Evolutionary conservation across 2,329 filamentous ascomycete species (phyloP), one percentile per base, ranked within the genome.

Genomic region (Colletotrichum limetticola): DNA sequence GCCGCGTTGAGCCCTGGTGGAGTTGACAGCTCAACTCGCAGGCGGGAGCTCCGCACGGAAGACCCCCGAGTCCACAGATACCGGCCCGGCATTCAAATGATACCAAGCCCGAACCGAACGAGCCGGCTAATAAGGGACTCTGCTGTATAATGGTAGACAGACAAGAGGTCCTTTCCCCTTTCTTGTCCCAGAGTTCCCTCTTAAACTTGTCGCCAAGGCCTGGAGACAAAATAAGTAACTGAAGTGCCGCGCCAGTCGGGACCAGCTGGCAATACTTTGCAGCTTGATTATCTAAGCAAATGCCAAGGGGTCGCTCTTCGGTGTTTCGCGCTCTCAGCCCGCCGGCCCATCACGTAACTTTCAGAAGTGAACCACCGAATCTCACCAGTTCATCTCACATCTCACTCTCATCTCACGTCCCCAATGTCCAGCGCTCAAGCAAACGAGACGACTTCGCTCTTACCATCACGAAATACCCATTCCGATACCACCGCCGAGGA

Each of bases 241-340:
- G 8, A 8, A 32, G 3, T 35, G 11, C 11, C 5, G 32, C 4
- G 32, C 32, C 32, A 9, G 32, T 24, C 19, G 32, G 19, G 11
- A 12, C n/a, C 56, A 58, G 56, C 30, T 58, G 56, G 30, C 19
- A 7, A 8, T 19, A 5, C 6, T 19, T 2, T n/a, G 6, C 5
- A 32, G 4, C 6, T 26, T 35, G 59, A 49, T 69, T 69, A 69
- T 42, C 57, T 69, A 56, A 69, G 67, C 60, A 49, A 49, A n/a
- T 22, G 16, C 8, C 16, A 42, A 19, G 14, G 32, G 11, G 57
- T 22, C 42, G 30, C 26, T 37, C 11, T 22, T 19, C 32, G 35
- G 60, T 35, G 52, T 11, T 28, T 58, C 42, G 64, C 46, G 49
- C n/a, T 26, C 68, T 35, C 22, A 53, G 61, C 60, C 62, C 62